Evolutionary conservation across 75 land plant genomes (phyloP).

Genomic region (Ceratopteris richardii): DNA sequence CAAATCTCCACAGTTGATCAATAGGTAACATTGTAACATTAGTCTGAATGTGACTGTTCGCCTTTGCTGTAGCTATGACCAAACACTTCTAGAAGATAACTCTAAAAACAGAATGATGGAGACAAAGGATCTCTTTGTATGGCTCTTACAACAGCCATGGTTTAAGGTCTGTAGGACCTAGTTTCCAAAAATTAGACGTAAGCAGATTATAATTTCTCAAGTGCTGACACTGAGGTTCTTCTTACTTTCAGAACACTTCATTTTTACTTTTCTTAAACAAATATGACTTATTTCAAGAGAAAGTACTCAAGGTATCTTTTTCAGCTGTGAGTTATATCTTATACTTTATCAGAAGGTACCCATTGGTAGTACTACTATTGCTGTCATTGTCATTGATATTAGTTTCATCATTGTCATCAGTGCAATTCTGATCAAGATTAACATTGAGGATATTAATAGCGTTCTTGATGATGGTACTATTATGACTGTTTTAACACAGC

Average conservation of each 20-base stretch:
- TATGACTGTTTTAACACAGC: not conserved
- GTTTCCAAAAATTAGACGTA: not conserved
- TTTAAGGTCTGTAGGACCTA: slow-evolving; percentile 58
- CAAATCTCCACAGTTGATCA: not conserved
- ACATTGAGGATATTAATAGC: not conserved
- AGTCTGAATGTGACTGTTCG: not conserved
- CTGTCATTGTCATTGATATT: no score
- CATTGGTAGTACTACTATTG: no score
- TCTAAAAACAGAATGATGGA: slow-evolving; percentile 80
- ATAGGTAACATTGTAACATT: not conserved
- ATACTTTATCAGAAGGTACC: no score
- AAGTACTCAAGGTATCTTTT: slow-evolving; percentile 52
- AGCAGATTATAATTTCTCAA: no score
- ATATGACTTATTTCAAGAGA: slow-evolving; percentile 86
- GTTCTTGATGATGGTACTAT: not conserved
- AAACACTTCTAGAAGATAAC: slow-evolving; percentile 77
- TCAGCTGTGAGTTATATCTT: not conserved
- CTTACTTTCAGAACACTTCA: slow-evolving; percentile 73
- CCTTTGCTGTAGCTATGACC: slow-evolving; percentile 59
- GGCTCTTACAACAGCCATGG: slow-evolving; percentile 75
- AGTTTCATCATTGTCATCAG: no score
- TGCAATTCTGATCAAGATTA: no score
- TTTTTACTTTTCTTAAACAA: slow-evolving; percentile 88
- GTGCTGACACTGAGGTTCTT: no score
- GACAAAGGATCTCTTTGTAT: slow-evolving; percentile 80